phyloP scores from a whole-genome alignment of 2,329 filamentous ascomycete genomes.

The Aspergillus chevalieri region DNA sequence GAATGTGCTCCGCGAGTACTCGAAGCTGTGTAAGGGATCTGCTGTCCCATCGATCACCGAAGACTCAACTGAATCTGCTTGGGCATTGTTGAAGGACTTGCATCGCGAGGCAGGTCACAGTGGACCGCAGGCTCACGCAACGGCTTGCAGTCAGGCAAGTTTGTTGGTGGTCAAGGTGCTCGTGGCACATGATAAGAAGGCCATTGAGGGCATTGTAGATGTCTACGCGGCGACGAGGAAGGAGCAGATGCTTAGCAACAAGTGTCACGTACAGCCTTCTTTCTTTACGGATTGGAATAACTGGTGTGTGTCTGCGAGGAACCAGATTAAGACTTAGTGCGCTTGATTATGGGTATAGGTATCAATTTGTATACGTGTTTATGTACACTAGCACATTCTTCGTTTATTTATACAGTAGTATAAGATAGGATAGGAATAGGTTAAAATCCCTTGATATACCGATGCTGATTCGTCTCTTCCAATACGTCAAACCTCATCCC shows the following conservation, averaged over 20 bases:
- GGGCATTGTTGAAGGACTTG: constrained; percentile 58
- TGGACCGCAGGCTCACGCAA: constrained; percentile 62
- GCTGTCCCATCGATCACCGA: constrained; percentile 36
- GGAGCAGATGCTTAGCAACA: constrained; percentile 52
- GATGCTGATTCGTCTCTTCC: constrained; percentile 53
- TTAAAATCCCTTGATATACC: constrained; percentile 43
- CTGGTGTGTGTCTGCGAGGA: constrained; percentile 53
- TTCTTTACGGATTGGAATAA: constrained; percentile 71
- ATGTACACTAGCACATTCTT: not conserved
- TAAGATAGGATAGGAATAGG: not conserved
- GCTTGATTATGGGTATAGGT: not conserved
- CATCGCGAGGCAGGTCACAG: constrained; percentile 57
- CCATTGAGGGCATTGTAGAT: constrained; percentile 51
- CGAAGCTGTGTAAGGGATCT: constrained; percentile 55
- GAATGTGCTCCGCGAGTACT: constrained; percentile 66
- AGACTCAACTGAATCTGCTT: constrained; percentile 25
- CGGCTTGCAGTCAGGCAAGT: constrained; percentile 61
- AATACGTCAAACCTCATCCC: constrained; percentile 55
- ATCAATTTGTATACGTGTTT: too few species aligned
- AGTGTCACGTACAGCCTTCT: constrained; percentile 55
- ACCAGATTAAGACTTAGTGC: constrained; percentile 32
- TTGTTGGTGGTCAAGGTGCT: constrained; percentile 40
- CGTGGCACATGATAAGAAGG: constrained; percentile 43
- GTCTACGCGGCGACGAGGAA: constrained; percentile 61
- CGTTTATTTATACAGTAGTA: not conserved